Evolutionary conservation across 2,329 filamentous ascomycete species (phyloP).

Genomic region (Aspergillaceae sp.): DNA sequence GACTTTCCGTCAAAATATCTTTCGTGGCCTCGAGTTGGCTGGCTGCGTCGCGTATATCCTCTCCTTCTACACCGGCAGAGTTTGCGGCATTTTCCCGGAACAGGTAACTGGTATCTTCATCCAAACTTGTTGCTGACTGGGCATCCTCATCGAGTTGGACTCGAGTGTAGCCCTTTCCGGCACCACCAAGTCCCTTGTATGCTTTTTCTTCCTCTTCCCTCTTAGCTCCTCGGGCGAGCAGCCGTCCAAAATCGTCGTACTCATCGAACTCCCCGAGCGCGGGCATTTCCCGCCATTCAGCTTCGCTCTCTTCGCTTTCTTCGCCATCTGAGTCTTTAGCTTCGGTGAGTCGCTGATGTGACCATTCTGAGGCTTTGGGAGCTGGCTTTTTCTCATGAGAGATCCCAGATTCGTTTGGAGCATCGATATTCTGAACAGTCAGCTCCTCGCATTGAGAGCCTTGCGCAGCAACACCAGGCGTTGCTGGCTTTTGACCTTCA

Average conservation of each 20-base stretch:
- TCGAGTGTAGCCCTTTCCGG: slow-evolving; percentile 88
- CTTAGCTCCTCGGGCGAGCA: slow-evolving; percentile 72
- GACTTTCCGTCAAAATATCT: slow-evolving; percentile 85
- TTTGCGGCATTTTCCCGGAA: slow-evolving; percentile 66
- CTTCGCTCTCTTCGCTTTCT: slow-evolving; percentile 52
- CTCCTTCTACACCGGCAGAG: slow-evolving; percentile 58
- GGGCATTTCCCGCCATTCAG: slow-evolving; percentile 87
- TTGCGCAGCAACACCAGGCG: not conserved
- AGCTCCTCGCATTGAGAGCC: slow-evolving; percentile 4
- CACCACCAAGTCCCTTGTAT: slow-evolving; percentile 73
- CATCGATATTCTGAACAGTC: slow-evolving; percentile 1
- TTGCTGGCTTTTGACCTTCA: not conserved
- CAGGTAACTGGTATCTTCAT: slow-evolving; percentile 92
- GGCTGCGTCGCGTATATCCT: slow-evolving; percentile 75
- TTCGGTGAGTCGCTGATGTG: slow-evolving; percentile 68
- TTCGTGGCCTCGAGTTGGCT: slow-evolving; percentile 94
- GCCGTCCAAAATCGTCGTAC: slow-evolving; percentile 84
- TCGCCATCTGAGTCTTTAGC: slow-evolving; percentile 29
- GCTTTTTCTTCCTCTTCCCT: slow-evolving; percentile 58
- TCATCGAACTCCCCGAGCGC: slow-evolving; percentile 87
- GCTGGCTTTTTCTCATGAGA: slow-evolving; percentile 17
- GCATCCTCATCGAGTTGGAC: slow-evolving; percentile 94
- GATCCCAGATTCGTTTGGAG: slow-evolving; percentile 7
- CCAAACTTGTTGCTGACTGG: slow-evolving; percentile 88
- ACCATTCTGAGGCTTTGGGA: slow-evolving; percentile 65